Evolutionary conservation across 2,329 filamentous ascomycete species (phyloP), one percentile per base, ranked within the genome.

Genomic region (Penicillium frequentans): DNA sequence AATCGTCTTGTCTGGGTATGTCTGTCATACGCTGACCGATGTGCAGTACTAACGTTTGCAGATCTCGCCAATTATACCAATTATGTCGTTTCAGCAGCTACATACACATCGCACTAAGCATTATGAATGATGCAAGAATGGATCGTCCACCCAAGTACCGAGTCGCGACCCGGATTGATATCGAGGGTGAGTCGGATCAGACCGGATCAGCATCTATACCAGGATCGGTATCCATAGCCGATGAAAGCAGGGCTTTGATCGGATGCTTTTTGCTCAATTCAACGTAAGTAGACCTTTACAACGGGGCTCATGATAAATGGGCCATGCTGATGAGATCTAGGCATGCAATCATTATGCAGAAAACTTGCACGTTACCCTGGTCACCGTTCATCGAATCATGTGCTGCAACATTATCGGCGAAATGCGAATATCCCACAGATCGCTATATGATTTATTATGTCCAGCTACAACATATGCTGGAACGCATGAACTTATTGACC

Each of bases 321-420:
- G 26, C 19, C 31, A 33, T 16, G 31, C 13, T 33, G 31, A 33
- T 16, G 31, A 33, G 6, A 35, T 24, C 33, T 29, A 56, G 54
- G 26, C 35, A 56, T 27, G 45, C 46, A 21, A 39, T 54, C 26
- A 33, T 56, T 16, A 37, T 46, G 9, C 54, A 59, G 27, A 43
- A 48, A 9, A 54, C 54, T 29, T 51, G 46, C n/a, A 51, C 57
- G 39, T 39, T 56, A 23, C 57, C 53, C 33, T 59, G 57, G 57
- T 54, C 54, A 31, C 46, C 54, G 14, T 59, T 56, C 43, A 54
- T 59, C 39, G 57, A 59, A 29, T 59, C 57, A 21, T 51, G 47
- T 23, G 57, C 57, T n/a, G 33, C 24, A 24, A 47, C 56, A 9
- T 31, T 59, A 29, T 59, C 57, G 14, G 45, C 51, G 26, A 47